A percentile compares a stretch with the other conserved stretches of the same genome.
Conservation (phyloP, 2,329 filamentous ascomycete genomes). For the Rasamsonia emersonii region DNA sequence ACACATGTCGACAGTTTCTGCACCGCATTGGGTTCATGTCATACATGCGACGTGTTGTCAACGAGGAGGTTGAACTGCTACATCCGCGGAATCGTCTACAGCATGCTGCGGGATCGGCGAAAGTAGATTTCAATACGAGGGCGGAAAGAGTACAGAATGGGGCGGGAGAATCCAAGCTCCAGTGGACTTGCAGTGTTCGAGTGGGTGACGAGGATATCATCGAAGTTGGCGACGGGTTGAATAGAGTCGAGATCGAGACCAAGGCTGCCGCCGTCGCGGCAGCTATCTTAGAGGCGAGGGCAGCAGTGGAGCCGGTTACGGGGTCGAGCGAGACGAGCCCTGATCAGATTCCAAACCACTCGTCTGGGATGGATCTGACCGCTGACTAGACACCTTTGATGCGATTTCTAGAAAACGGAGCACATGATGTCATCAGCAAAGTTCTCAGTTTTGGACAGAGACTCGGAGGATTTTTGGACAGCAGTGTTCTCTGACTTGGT, state of each 20-base stretch:
- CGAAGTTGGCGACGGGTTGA: conserved; percentile 7
- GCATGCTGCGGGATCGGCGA: conserved; percentile 5
- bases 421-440: too few relatives aligned
- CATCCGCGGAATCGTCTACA: conserved; percentile 52
- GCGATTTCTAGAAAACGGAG: too few relatives aligned
- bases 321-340: too few relatives aligned
- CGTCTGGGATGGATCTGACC: too few relatives aligned
- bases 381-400: too few relatives aligned
- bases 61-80: conserved; percentile 45
- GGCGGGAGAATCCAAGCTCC: not conserved
- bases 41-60: conserved; percentile 54
- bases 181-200: conserved; percentile 5
- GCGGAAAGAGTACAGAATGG: not conserved
- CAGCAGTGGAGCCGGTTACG: too few relatives aligned
- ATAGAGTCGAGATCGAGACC: conserved; percentile 9
- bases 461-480: too few relatives aligned
- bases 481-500: too few relatives aligned
- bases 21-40: conserved; percentile 56
- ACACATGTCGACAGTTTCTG: conserved; percentile 52
- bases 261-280: conserved; percentile 8
- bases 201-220: conserved; percentile 9
- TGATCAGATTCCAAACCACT: too few relatives aligned
- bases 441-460: too few relatives aligned
- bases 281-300: conserved; percentile 6
- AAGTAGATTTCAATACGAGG: conserved; percentile 2